A percentile compares a stretch with the other conserved stretches of the same genome.
These are phyloP conservation scores for Fusarium sp. DNA, from an alignment of 2,329 filamentous ascomycete species.

Conservation along the genomic window DNA sequence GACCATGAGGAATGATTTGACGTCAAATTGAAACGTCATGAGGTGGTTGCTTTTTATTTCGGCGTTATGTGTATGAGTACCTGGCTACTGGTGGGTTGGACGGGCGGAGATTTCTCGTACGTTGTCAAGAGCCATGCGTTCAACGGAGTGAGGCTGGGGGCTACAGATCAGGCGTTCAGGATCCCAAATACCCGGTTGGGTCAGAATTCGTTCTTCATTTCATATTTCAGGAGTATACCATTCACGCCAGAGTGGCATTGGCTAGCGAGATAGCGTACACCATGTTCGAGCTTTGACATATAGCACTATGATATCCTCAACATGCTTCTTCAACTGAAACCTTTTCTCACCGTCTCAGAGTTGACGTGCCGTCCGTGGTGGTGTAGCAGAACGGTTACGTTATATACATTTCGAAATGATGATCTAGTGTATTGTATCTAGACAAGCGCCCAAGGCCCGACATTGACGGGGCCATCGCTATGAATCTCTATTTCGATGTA, in stretches of 20 bases:
- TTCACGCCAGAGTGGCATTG: constrained; percentile 34
- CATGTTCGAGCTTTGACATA: constrained; percentile 20
- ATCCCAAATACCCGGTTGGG: constrained; percentile 48
- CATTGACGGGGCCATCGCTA: constrained; percentile 63
- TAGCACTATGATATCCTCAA: constrained; percentile 11
- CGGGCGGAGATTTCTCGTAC: constrained; percentile 9
- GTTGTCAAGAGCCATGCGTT: constrained; percentile 6
- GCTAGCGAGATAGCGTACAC: constrained; percentile 29
- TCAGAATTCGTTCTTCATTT: constrained; percentile 30
- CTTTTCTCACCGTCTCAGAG: neutral
- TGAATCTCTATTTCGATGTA: constrained; percentile 68
- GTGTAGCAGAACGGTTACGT: neutral
- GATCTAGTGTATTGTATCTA: constrained; percentile 13
- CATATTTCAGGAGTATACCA: constrained; percentile 17
- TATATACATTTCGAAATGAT: neutral
- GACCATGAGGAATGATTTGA: constrained; percentile 26
- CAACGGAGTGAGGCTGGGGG: constrained; percentile 18
- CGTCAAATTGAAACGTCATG: constrained; percentile 15
- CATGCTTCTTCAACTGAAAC: neutral
- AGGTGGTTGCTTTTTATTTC: constrained; percentile 10
- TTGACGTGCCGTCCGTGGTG: neutral
- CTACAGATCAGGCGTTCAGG: constrained; percentile 44
- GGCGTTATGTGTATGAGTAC: constrained; percentile 41
- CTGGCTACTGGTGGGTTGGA: constrained; percentile 21
- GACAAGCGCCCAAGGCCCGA: constrained; percentile 60